Evolutionary conservation across 73 alveolate genomes (phyloP), one percentile per base, ranked within the genome.

Genomic region (Paraurostyla sp.): DNA sequence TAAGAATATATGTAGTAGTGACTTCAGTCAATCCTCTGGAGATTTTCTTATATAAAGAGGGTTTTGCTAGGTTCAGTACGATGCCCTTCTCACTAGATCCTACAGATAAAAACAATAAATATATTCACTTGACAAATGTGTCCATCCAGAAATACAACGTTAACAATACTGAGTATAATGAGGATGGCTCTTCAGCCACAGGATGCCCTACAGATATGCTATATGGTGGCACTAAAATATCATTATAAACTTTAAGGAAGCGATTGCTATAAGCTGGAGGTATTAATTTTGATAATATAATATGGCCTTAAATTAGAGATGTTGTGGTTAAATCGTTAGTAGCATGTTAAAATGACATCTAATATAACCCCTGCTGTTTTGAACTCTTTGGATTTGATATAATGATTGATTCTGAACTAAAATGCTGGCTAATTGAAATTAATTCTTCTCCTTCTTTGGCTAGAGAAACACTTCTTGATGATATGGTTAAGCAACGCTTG

Each of bases 21-120:
- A 98, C 99, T 36, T 93, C 97, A 0, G 96, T 96, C 68, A 94
- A 95, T 73, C 99, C 99, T 35, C 83, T 98, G 43, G 99, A 98
- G 88, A 98, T 97, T 54, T 98, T 98, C 84, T 91, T 98, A 36
- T 98, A 98, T 93, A 97, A 98, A 94, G 99, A 98, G 88, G 99
- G 99, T 1, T 98, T 98, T 87, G 99, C 99, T 16, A 40, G 99
- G 46, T 93, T 97, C 40, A 90, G 98, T 23, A 97, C 99, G 59
- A 98, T 94, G 71, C 98, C 98, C 40, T 98, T 91, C 90, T 73
- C 98, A 40, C 62, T 98, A 58, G 98, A 98, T 91, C 97, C 98
- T 4, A 73, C 96, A 60, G 96, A 95, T 58, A 91, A 95, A 41
- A 91, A 91, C 76, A 98, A 97, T 76, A 91, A 94, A 81, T 96